These are phyloP conservation scores for Mitragyna speciosa DNA, from an alignment of 257 asterid species.

Conservation along the genomic window DNA sequence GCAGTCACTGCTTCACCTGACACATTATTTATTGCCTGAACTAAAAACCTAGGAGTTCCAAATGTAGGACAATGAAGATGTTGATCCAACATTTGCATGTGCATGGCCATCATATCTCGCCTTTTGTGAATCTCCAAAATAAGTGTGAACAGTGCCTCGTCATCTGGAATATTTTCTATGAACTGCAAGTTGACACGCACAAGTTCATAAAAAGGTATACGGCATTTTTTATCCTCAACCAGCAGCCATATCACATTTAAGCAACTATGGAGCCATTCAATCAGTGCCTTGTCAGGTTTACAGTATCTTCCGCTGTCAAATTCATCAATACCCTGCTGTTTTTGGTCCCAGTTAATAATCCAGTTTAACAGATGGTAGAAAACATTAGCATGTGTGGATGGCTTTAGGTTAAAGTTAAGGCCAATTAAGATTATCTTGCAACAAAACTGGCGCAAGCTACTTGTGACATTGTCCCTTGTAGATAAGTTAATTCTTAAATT, in stretches of 20 bases:
- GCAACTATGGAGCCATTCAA: conserved; percentile 96
- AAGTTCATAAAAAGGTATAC: conserved; percentile 91
- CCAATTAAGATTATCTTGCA: conserved; percentile 85
- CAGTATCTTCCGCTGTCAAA: conserved; percentile 60
- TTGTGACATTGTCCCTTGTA: conserved; percentile 61
- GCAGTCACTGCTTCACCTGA: conserved; percentile 78
- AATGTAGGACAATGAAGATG: conserved; percentile 98
- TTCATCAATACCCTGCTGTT: conserved; percentile 67
- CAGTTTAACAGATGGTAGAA: conserved; percentile 81
- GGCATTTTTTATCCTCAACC: conserved; percentile 80
- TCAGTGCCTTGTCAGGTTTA: conserved; percentile 74
- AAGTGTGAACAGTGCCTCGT: conserved; percentile 92
- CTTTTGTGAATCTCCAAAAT: conserved; percentile 90
- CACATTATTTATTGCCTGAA: conserved; percentile 67
- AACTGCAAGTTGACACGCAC: conserved; percentile 88
- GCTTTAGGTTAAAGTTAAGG: conserved; percentile 74
- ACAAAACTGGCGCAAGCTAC: conserved; percentile 81
- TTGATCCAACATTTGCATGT: conserved; percentile 98
- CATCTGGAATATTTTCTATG: conserved; percentile 93
- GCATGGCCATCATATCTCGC: conserved; percentile 95
- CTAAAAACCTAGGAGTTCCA: conserved; percentile 90
- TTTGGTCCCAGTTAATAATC: conserved; percentile 86
- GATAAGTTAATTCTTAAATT: conserved; percentile 42
- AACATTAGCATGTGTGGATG: conserved; percentile 75
- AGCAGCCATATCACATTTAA: conserved; percentile 90